Percentiles rank a stretch among this genome's conserved stretches.
Conservation (phyloP, 345 rosid genomes). For the Aurinia saxatilis region DNA sequence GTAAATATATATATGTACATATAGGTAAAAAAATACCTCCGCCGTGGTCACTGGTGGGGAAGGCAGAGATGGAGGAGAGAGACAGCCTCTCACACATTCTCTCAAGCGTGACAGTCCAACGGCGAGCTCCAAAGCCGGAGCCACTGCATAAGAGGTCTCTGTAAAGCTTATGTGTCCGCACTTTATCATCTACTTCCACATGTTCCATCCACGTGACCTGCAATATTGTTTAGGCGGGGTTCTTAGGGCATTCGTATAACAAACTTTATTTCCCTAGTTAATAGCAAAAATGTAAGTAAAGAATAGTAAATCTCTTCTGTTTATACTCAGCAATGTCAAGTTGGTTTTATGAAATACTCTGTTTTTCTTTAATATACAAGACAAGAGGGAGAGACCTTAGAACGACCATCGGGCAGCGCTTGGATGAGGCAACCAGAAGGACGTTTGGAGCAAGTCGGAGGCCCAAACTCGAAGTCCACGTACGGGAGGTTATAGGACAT, state of each 20-base stretch:
- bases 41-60: conserved; percentile 15
- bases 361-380: no score
- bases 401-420: conserved; percentile 47
- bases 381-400: conserved; percentile 42
- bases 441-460: conserved; percentile 40
- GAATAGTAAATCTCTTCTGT: no score
- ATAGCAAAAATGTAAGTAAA: background rate
- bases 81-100: conserved; percentile 55
- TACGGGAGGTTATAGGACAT: conserved; percentile 42
- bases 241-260: background rate
- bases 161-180: conserved; percentile 50
- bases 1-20: no score
- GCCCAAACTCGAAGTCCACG: background rate
- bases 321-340: no score
- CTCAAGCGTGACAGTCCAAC: conserved; percentile 53
- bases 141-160: conserved; percentile 41
- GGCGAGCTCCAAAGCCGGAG: conserved; percentile 58
- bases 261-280: no score
- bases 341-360: no score
- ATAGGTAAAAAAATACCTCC: conserved; percentile 34
- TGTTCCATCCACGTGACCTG: conserved; percentile 91
- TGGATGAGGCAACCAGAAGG: conserved; percentile 85
- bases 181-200: conserved; percentile 55
- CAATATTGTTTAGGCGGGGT: background rate
- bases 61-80: conserved; percentile 12